Conservation (phyloP, 306 rosid species). For the Rosa persica region DNA sequence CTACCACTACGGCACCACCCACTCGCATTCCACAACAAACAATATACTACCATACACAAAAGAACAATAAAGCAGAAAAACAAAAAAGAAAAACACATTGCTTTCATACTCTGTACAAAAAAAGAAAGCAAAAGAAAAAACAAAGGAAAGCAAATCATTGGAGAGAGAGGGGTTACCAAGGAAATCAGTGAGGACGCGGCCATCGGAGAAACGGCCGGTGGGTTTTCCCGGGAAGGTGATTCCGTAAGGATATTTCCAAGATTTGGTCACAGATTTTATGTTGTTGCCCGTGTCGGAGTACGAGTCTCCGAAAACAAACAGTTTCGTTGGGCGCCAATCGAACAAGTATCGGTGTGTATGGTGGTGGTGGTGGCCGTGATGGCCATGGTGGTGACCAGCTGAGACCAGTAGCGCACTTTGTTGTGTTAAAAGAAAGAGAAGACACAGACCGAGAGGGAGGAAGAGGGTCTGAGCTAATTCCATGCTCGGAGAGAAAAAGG, state of each 20-base stretch:
- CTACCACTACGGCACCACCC: background rate
- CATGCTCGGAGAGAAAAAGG: conserved; percentile 8
- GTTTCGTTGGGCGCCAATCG: conserved; percentile 31
- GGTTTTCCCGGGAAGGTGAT: conserved; percentile 58
- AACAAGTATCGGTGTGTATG: conserved; percentile 4
- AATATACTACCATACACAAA: background rate
- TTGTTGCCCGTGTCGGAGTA: conserved; percentile 53
- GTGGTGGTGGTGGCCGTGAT: background rate
- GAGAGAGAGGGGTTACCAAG: conserved; percentile 35
- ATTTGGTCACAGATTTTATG: conserved; percentile 33
- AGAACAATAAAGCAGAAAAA: conserved; percentile 2
- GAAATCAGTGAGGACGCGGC: conserved; percentile 55
- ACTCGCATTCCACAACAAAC: background rate
- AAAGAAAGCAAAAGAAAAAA: background rate
- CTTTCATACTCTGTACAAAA: background rate
- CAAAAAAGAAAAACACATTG: conserved; percentile 29
- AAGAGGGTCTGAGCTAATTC: conserved; percentile 17
- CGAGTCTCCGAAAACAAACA: conserved; percentile 55
- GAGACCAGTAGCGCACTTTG: conserved; percentile 9
- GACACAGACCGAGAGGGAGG: conserved; percentile 22
- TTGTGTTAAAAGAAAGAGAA: conserved; percentile 8
- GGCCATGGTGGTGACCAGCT: conserved; percentile 12
- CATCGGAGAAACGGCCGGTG: conserved; percentile 55
- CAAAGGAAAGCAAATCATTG: conserved; percentile 6
- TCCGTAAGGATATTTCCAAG: conserved; percentile 57